These are phyloP conservation scores for Arthrobotrys sinensis DNA, from an alignment of 2,329 filamentous ascomycete genomes.

Conservation along the genomic window DNA sequence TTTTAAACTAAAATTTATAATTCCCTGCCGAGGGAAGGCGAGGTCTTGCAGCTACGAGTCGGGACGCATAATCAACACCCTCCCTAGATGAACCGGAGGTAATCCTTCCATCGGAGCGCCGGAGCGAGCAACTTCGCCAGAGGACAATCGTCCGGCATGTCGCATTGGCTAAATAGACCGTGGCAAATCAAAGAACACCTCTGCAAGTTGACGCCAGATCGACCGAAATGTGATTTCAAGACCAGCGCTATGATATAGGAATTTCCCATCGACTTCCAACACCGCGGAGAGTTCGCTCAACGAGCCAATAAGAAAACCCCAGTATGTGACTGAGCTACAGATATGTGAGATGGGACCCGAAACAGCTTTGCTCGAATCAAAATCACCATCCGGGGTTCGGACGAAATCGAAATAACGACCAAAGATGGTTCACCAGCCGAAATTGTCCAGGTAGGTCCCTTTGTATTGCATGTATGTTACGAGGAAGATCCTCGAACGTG, in stretches of 20 bases:
- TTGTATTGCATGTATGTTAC: conserved; percentile 33
- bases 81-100: conserved; percentile 36
- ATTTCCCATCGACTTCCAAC: conserved; percentile 8
- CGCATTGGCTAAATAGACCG: conserved; percentile 55
- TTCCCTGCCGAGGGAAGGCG: conserved; percentile 57
- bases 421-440: conserved; percentile 42
- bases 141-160: conserved; percentile 36
- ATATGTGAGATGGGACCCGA: conserved; percentile 36
- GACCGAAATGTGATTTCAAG: conserved; percentile 32
- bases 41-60: conserved; percentile 43
- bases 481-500: conserved; percentile 56
- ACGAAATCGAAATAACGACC: conserved; percentile 35
- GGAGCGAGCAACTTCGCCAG: conserved; percentile 39
- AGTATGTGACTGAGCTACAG: conserved; percentile 46
- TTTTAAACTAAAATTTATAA: conserved; percentile 58
- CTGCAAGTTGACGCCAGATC: conserved; percentile 33
- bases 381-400: conserved; percentile 30
- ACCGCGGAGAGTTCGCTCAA: conserved; percentile 5
- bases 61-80: conserved; percentile 30
- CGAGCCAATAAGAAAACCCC: conserved; percentile 23
- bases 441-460: conserved; percentile 31
- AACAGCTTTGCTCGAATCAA: conserved; percentile 24
- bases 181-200: conserved; percentile 42
- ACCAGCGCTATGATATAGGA: conserved; percentile 29
- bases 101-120: conserved; percentile 56